phyloP scores from a whole-genome alignment of 2,329 filamentous ascomycete genomes.

The Venturia asperata region DNA sequence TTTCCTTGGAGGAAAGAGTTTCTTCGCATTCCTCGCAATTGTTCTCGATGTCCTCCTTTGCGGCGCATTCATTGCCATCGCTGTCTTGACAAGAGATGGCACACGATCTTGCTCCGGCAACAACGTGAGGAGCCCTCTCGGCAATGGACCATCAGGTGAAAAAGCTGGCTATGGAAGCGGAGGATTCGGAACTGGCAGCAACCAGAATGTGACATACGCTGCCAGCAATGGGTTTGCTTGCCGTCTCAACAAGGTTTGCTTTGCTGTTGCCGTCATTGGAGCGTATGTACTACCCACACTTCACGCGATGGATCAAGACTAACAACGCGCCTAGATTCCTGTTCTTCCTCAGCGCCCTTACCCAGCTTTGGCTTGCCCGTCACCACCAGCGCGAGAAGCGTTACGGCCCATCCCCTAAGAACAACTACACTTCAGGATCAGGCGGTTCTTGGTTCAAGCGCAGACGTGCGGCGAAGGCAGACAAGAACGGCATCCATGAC shows the following conservation, averaged over 20 bases:
- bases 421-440: constrained; percentile 60
- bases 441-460: constrained; percentile 39
- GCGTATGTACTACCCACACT: constrained; percentile 47
- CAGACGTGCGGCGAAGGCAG: neutral
- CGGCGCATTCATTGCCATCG: constrained; percentile 74
- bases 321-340: constrained; percentile 49
- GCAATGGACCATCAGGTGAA: constrained; percentile 50
- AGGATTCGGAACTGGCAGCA: constrained; percentile 30
- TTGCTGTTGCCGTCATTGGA: constrained; percentile 71
- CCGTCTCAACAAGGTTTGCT: constrained; percentile 65
- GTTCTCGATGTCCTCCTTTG: constrained; percentile 70
- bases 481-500: constrained; percentile 30
- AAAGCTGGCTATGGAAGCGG: constrained; percentile 43
- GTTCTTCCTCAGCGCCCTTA: constrained; percentile 64
- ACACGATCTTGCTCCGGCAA: constrained; percentile 56
- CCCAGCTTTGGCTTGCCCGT: constrained; percentile 61
- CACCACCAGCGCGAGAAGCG: constrained; percentile 69
- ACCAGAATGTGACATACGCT: constrained; percentile 38
- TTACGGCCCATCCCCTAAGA: constrained; percentile 57
- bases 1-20: constrained; percentile 65
- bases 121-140: constrained; percentile 60
- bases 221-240: constrained; percentile 56
- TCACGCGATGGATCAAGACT: constrained; percentile 14
- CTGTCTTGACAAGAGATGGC: constrained; percentile 64
- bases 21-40: constrained; percentile 67